Conservation (phyloP, 139 green algal genomes). For the Chlamydomonas incerta region DNA sequence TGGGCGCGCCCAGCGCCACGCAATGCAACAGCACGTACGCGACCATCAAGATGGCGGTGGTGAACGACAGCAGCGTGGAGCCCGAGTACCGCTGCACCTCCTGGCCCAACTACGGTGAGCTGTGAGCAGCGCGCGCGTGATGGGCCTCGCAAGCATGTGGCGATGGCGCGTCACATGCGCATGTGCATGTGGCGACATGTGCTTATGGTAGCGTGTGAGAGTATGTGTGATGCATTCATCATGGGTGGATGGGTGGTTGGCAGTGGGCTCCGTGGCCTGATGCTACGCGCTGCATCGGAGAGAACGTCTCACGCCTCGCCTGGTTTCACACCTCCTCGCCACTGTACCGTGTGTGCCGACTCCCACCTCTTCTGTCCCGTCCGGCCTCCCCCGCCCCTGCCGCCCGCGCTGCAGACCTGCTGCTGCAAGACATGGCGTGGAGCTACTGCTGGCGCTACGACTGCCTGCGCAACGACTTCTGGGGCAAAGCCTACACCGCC, state of each 20-base stretch:
- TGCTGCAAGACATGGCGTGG: neutral
- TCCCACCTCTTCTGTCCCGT: too few species aligned
- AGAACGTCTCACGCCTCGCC: too few species aligned
- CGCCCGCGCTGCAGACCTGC: neutral
- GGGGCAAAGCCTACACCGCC: constrained; percentile 29
- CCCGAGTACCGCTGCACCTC: neutral
- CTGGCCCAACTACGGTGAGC: constrained; percentile 35
- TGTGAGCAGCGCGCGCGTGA: neutral
- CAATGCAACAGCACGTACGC: constrained; percentile 42
- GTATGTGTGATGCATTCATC: too few species aligned
- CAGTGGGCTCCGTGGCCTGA: too few species aligned
- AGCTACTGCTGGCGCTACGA: constrained; percentile 31
- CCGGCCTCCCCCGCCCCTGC: neutral
- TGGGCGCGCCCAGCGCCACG: neutral
- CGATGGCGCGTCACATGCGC: too few species aligned
- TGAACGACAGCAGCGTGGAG: neutral
- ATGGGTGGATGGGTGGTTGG: too few species aligned
- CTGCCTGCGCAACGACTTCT: constrained; percentile 1
- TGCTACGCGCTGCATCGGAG: too few species aligned
- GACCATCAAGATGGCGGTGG: neutral
- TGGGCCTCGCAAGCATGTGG: too few species aligned
- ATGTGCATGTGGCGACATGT: too few species aligned
- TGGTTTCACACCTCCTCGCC: too few species aligned
- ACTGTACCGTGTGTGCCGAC: too few species aligned
- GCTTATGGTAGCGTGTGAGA: too few species aligned